A percentile compares a stretch with the other conserved stretches of the same genome.
These are phyloP conservation scores for Neofusicoccum sp. DNA, from an alignment of 2,329 filamentous ascomycete genomes.

Conservation along the genomic window DNA sequence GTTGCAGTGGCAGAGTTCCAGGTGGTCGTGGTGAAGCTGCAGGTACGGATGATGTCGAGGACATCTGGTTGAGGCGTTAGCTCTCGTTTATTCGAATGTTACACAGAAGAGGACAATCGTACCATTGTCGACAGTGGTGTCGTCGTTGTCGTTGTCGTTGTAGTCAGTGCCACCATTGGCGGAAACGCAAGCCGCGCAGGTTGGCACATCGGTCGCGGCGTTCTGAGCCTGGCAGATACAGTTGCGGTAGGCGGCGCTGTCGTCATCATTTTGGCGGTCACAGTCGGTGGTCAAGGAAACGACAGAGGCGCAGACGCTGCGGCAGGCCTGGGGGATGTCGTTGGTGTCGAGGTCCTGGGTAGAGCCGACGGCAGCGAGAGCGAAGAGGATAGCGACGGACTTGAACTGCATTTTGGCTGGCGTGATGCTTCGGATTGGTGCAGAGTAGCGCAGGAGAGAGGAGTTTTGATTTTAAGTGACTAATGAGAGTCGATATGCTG, in stretches of 20 bases:
- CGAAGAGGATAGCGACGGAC: background rate
- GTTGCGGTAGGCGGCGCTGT: constrained; percentile 21
- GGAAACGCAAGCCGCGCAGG: constrained; percentile 32
- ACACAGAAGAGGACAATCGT: background rate
- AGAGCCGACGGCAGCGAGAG: background rate
- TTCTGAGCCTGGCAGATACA: constrained; percentile 32
- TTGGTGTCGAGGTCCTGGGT: constrained; percentile 27
- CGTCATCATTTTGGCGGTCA: background rate
- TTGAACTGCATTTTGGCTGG: constrained; percentile 4
- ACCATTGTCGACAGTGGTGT: constrained; percentile 24
- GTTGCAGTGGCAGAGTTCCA: constrained; percentile 19
- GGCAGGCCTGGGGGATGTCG: constrained; percentile 32
- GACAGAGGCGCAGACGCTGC: constrained; percentile 27
- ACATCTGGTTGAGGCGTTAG: constrained; percentile 23
- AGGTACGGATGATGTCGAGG: constrained; percentile 30
- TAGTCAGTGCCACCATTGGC: constrained; percentile 16
- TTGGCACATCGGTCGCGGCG: constrained; percentile 28
- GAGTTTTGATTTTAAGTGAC: background rate
- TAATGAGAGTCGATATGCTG: background rate
- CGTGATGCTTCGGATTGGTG: background rate
- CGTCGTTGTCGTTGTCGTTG: constrained; percentile 23
- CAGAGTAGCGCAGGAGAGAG: background rate
- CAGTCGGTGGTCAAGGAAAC: constrained; percentile 27
- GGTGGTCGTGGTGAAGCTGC: constrained; percentile 29
- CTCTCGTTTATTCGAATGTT: background rate